Conservation (phyloP, 2,329 filamentous ascomycete species). For the Aspergillus eucalypticola region DNA sequence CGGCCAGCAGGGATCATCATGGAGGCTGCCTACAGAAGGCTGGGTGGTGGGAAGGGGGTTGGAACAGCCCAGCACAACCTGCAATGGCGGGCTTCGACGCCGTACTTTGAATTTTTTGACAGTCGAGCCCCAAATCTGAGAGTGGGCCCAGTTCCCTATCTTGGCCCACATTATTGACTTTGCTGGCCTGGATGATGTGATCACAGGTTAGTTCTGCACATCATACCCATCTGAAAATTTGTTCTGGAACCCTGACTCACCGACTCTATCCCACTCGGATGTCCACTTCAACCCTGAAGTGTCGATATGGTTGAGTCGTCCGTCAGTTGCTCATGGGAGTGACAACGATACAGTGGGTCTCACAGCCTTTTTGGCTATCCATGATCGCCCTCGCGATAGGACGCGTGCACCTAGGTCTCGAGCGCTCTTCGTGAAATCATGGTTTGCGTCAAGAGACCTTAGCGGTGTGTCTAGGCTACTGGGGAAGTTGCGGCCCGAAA, state of each 20-base stretch:
- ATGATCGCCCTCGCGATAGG: neutral
- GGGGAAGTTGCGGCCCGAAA: slow-evolving; percentile 6
- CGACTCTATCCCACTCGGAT: slow-evolving; percentile 11
- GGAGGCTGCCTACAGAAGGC: too few relatives aligned
- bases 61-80: neutral
- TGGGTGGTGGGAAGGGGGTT: too few relatives aligned
- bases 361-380: neutral
- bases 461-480: slow-evolving; percentile 10
- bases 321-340: neutral
- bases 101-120: neutral
- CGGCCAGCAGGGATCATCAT: neutral
- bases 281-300: neutral
- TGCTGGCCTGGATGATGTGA: slow-evolving; percentile 22
- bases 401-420: neutral
- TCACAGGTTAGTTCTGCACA: slow-evolving; percentile 19
- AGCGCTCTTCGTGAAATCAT: slow-evolving; percentile 20
- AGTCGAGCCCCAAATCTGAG: neutral
- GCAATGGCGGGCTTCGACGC: neutral
- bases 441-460: slow-evolving; percentile 20
- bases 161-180: slow-evolving; percentile 23
- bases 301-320: neutral
- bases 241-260: slow-evolving; percentile 26
- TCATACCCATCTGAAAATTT: slow-evolving; percentile 15
- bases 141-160: slow-evolving; percentile 1
- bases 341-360: slow-evolving; percentile 5